phyloP scores from a whole-genome alignment of 2,329 filamentous ascomycete genomes.

The Botrytis hyacinthi region DNA sequence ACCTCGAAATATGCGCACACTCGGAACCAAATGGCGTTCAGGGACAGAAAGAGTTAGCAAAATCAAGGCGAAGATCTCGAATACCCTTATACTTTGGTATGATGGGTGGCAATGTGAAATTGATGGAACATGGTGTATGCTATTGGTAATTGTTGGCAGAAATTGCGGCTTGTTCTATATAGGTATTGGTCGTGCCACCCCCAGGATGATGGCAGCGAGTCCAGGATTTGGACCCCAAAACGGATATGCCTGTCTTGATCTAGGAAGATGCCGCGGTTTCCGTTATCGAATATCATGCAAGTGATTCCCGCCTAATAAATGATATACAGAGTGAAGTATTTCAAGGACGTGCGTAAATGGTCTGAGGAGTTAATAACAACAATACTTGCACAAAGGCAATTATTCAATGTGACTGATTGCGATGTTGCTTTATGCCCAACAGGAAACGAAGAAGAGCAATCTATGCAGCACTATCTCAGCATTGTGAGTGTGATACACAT shows the following conservation, averaged over 20 bases:
- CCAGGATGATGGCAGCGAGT: constrained; percentile 9
- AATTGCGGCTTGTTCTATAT: neutral
- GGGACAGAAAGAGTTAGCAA: constrained; percentile 24
- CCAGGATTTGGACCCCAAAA: constrained; percentile 7
- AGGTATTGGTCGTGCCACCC: constrained; percentile 14
- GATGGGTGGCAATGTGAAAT: constrained; percentile 12
- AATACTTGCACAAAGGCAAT: neutral
- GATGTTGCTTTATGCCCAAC: neutral
- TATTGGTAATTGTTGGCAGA: neutral
- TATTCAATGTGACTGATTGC: neutral
- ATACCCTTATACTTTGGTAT: neutral
- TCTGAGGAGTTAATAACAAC: neutral
- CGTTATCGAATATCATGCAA: constrained; percentile 21
- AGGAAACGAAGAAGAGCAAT: neutral
- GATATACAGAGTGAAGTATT: constrained; percentile 10
- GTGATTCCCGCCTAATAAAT: constrained; percentile 8
- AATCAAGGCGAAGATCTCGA: neutral
- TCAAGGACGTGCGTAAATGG: constrained; percentile 2
- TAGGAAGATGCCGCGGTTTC: constrained; percentile 12
- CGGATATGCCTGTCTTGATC: neutral
- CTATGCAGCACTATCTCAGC: neutral
- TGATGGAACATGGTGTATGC: neutral
- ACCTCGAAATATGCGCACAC: constrained; percentile 25
- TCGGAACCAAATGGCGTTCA: constrained; percentile 20
- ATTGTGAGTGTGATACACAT: constrained; percentile 13